Conservation (phyloP, 768 basidiomycete species). For the Rickenella mellea region DNA sequence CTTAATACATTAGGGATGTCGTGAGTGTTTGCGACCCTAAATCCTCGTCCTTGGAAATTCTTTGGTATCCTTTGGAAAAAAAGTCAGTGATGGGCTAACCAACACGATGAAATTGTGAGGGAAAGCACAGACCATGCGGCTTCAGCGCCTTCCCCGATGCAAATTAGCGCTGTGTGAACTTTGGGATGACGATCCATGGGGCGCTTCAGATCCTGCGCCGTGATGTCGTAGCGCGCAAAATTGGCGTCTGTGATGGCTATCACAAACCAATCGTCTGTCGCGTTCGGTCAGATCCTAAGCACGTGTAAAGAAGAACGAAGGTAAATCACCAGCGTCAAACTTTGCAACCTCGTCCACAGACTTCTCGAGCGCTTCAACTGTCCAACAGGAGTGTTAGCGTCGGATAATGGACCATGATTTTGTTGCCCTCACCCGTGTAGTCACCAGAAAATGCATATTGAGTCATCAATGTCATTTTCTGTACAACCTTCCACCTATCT, state of each 20-base stretch:
- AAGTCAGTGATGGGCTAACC: not conserved
- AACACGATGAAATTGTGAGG: not conserved
- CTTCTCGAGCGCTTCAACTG: constrained; percentile 58
- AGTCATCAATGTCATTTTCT: constrained; percentile 61
- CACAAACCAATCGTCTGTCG: constrained; percentile 59
- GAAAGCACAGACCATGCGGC: constrained; percentile 39
- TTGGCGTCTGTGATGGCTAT: constrained; percentile 68
- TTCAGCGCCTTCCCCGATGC: constrained; percentile 63
- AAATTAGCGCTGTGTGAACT: constrained; percentile 58
- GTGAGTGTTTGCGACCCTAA: constrained; percentile 47
- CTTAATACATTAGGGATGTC: constrained; percentile 57
- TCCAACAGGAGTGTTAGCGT: constrained; percentile 4
- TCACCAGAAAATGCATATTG: constrained; percentile 66
- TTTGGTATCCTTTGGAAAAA: constrained; percentile 41
- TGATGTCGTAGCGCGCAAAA: constrained; percentile 54
- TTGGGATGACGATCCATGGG: constrained; percentile 54
- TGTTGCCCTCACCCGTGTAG: constrained; percentile 37
- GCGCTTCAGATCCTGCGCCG: constrained; percentile 44
- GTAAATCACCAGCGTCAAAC: constrained; percentile 45
- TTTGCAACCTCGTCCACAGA: constrained; percentile 51
- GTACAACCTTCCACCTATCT: constrained; percentile 56
- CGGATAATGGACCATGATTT: not conserved
- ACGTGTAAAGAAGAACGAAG: not conserved
- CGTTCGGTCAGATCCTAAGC: not conserved
- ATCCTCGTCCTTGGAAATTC: constrained; percentile 50